Percentiles rank a stretch among this genome's conserved stretches.
Evolutionary conservation across 306 rosid genomes (phyloP).

Genomic region (Ormosia semicastrata): DNA sequence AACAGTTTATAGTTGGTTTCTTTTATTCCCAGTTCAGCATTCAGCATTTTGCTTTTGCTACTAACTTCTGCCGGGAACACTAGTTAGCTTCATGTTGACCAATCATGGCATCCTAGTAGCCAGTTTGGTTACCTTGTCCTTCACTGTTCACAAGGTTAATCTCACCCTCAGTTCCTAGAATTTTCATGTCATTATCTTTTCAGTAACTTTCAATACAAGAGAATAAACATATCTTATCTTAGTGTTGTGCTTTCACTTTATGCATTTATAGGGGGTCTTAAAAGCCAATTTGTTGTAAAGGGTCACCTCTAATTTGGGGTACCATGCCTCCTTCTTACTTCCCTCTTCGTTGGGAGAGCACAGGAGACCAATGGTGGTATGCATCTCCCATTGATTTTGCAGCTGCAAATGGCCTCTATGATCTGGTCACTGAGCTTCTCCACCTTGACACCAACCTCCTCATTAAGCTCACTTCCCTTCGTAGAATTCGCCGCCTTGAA

Average conservation of each 20-base stretch:
- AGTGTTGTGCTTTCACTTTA: constrained; percentile 12
- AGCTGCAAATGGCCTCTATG: constrained; percentile 88
- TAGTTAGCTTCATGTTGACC: constrained; percentile 7
- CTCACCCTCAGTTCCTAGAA: background rate
- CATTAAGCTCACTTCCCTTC: constrained; percentile 88
- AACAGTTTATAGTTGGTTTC: background rate
- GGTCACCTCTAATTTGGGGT: background rate
- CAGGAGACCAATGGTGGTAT: constrained; percentile 95
- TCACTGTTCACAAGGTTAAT: constrained; percentile 18
- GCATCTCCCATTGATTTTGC: constrained; percentile 96
- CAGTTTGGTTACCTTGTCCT: background rate
- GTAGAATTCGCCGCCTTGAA: constrained; percentile 90
- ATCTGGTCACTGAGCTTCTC: constrained; percentile 87
- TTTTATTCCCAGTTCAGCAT: background rate
- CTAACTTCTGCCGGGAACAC: background rate
- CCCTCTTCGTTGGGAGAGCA: constrained; percentile 95
- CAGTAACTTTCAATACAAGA: constrained; percentile 22
- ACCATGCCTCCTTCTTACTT: constrained; percentile 56
- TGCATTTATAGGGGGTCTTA: constrained; percentile 11
- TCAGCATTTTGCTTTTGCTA: background rate
- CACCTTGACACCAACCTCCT: constrained; percentile 88
- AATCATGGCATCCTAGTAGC: background rate
- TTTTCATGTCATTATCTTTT: constrained; percentile 21
- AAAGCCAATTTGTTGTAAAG: constrained; percentile 15
- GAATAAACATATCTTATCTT: constrained; percentile 20